These are phyloP conservation scores for Echeveria elegans DNA, from an alignment of 164 flowering plant genomes.

Conservation along the genomic window DNA sequence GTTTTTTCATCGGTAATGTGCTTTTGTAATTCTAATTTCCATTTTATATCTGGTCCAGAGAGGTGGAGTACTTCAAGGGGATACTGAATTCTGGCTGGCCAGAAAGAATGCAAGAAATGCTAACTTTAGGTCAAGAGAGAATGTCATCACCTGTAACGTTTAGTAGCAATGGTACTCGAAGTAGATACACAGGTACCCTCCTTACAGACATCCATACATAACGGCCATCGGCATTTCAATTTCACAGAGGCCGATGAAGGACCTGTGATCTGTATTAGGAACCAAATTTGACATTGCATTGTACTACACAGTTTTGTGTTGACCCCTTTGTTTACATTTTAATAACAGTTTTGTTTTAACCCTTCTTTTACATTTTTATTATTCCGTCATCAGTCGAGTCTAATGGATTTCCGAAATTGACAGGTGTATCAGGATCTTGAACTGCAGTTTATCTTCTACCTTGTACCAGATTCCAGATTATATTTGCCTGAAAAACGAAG, in stretches of 20 bases:
- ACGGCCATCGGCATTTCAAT: not conserved
- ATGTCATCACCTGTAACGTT: slow-evolving; percentile 27
- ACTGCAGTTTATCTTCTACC: not conserved
- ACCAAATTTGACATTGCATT: not conserved
- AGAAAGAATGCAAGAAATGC: slow-evolving; percentile 64
- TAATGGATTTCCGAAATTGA: not conserved
- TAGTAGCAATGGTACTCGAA: slow-evolving; percentile 41
- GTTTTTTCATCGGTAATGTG: not conserved
- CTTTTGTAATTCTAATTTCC: not conserved
- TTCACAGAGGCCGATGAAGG: not conserved
- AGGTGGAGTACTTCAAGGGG: slow-evolving; percentile 82
- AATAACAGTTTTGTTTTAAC: no score
- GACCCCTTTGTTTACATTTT: no score
- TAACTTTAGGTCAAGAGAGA: slow-evolving; percentile 49
- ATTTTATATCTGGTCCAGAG: slow-evolving; percentile 29
- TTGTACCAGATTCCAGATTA: not conserved
- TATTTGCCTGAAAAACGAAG: not conserved
- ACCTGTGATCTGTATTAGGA: not conserved
- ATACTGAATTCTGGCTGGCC: slow-evolving; percentile 83
- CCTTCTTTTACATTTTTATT: no score
- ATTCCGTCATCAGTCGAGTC: no score
- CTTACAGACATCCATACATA: not conserved
- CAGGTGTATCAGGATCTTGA: not conserved
- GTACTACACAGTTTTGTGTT: no score
- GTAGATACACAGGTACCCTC: slow-evolving; percentile 36